Percentiles rank a stretch among this genome's conserved stretches.
phyloP scores from a whole-genome alignment of 208 protist genomes.

The Acanthamoeba culbertsoni region DNA sequence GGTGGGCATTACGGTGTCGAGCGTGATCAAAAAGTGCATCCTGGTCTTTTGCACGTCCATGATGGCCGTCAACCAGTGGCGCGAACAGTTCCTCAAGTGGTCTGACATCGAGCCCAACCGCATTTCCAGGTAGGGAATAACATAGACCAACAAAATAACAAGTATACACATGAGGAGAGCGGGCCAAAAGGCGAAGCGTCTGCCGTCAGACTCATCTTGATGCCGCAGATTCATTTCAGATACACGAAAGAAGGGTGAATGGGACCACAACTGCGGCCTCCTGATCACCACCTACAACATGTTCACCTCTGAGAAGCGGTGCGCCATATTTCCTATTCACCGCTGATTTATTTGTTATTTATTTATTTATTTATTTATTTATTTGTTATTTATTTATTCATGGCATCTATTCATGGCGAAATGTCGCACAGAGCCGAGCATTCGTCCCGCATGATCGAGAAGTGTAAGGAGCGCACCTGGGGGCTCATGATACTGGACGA shows the following conservation, averaged over 20 bases:
- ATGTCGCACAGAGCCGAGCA: constrained; percentile 81
- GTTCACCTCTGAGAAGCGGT: constrained; percentile 87
- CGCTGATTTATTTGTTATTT: not conserved
- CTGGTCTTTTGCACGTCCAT: constrained; percentile 87
- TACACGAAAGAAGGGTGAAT: constrained; percentile 80
- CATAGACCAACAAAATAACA: too few relatives aligned
- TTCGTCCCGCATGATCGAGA: constrained; percentile 87
- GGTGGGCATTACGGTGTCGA: constrained; percentile 96
- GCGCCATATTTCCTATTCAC: not conserved
- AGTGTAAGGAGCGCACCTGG: constrained; percentile 89
- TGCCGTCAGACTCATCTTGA: too few relatives aligned
- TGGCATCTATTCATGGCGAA: not conserved
- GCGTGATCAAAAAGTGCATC: constrained; percentile 93
- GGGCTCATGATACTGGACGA: constrained; percentile 98
- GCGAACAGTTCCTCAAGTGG: constrained; percentile 92
- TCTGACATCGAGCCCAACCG: constrained; percentile 84
- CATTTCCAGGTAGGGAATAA: constrained; percentile 87
- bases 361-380: not conserved
- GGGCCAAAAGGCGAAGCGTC: too few relatives aligned
- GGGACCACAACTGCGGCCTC: constrained; percentile 76
- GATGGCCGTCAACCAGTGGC: constrained; percentile 96
- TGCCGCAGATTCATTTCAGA: constrained; percentile 87
- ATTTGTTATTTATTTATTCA: not conserved
- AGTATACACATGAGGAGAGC: too few relatives aligned
- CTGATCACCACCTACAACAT: constrained; percentile 99